Conservation (phyloP, 2,329 filamentous ascomycete species). For the Colletotrichum coccodes region DNA sequence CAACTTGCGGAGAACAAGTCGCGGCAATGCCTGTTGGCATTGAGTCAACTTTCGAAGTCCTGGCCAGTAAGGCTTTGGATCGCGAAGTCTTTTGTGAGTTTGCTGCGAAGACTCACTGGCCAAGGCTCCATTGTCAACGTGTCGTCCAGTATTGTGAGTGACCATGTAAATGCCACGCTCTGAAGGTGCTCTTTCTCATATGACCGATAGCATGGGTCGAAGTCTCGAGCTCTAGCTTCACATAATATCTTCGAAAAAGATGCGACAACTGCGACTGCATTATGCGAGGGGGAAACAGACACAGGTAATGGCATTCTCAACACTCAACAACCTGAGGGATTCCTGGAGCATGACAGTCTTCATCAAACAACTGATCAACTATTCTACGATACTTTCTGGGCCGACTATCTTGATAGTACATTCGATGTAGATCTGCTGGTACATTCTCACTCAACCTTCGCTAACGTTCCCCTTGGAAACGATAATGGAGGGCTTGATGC, state of each 20-base stretch:
- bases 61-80: conserved; percentile 23
- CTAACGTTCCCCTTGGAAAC: neutral
- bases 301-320: neutral
- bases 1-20: conserved; percentile 19
- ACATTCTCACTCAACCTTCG: neutral
- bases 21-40: conserved; percentile 10
- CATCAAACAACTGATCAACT: neutral
- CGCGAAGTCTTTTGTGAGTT: conserved; percentile 5
- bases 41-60: conserved; percentile 15
- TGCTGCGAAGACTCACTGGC: conserved; percentile 11
- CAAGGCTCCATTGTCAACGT: conserved; percentile 15
- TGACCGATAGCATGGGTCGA: neutral
- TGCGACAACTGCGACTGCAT: neutral
- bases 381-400: conserved; percentile 16
- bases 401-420: neutral
- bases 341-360: neutral
- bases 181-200: neutral
- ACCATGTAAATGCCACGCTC: neutral
- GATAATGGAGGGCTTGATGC: too few relatives aligned
- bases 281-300: neutral
- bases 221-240: neutral
- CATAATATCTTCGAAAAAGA: neutral
- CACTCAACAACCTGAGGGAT: neutral
- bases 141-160: conserved; percentile 7
- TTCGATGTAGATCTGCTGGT: conserved; percentile 12